A percentile compares a stretch with the other conserved stretches of the same genome.
These are phyloP conservation scores for Epichloe uncinata DNA, from an alignment of 2,329 filamentous ascomycete genomes.

Conservation along the genomic window DNA sequence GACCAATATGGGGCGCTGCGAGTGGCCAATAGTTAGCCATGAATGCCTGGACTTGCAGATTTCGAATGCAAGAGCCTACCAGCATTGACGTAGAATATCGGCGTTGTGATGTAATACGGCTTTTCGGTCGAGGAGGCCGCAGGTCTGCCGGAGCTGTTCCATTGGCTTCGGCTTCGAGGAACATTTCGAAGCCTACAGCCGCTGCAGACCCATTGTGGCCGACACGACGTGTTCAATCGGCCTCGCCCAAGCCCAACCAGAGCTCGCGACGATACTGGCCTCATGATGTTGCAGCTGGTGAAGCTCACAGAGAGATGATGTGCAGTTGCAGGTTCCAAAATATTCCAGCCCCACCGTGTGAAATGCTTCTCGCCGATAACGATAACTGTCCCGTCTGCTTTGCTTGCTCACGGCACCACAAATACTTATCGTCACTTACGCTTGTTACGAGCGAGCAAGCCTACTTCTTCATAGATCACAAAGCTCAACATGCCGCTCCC, in stretches of 20 bases:
- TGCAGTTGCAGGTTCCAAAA: background rate
- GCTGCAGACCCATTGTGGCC: slow-evolving; percentile 15
- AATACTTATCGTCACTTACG: background rate
- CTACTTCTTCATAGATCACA: background rate
- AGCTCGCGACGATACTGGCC: slow-evolving; percentile 14
- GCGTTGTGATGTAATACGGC: slow-evolving; percentile 89
- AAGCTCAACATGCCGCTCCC: slow-evolving; percentile 20
- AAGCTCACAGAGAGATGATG: background rate
- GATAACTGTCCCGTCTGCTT: background rate
- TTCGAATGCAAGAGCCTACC: slow-evolving; percentile 32
- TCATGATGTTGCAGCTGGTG: slow-evolving; percentile 12
- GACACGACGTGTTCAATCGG: slow-evolving; percentile 9
- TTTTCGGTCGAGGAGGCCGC: slow-evolving; percentile 32
- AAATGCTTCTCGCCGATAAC: background rate
- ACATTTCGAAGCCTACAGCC: slow-evolving; percentile 14
- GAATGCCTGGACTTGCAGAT: background rate
- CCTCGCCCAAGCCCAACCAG: slow-evolving; percentile 12
- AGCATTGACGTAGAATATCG: slow-evolving; percentile 98
- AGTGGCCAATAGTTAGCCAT: background rate
- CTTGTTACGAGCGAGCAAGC: background rate
- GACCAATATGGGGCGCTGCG: slow-evolving; percentile 80
- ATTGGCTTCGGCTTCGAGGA: slow-evolving; percentile 13
- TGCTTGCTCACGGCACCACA: background rate
- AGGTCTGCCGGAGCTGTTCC: slow-evolving; percentile 18
- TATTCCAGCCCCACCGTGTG: background rate